phyloP scores from a whole-genome alignment of 306 rosid genomes.

The Acacia melanoxylon region DNA sequence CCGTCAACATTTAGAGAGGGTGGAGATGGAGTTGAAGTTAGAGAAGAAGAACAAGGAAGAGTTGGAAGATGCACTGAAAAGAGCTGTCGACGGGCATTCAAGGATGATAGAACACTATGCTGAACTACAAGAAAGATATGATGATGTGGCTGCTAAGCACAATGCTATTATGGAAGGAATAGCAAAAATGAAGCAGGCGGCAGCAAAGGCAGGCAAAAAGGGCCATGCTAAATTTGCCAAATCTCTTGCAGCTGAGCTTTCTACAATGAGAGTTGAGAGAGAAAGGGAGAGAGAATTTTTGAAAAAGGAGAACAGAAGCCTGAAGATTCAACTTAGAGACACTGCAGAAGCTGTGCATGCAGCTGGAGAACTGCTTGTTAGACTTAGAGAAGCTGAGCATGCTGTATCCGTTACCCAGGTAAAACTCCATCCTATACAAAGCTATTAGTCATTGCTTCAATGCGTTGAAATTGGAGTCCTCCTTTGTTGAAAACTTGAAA shows the following conservation, averaged over 20 bases:
- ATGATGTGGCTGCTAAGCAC: constrained; percentile 72
- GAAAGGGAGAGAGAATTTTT: constrained; percentile 84
- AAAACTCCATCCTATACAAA: constrained; percentile 20
- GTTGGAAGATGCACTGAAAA: constrained; percentile 78
- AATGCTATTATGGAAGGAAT: constrained; percentile 89
- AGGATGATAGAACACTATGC: constrained; percentile 92
- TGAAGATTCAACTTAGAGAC: constrained; percentile 86
- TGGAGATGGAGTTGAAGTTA: constrained; percentile 64
- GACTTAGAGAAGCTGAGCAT: constrained; percentile 94
- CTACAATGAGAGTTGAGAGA: constrained; percentile 79
- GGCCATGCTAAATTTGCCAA: constrained; percentile 88
- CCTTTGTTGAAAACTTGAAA: neutral
- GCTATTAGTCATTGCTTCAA: constrained; percentile 9
- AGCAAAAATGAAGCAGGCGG: constrained; percentile 88
- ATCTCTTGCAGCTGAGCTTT: constrained; percentile 90
- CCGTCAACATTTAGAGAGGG: constrained; percentile 67
- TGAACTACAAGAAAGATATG: constrained; percentile 88
- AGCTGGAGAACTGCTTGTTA: constrained; percentile 92
- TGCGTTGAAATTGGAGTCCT: neutral
- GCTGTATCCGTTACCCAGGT: constrained; percentile 81
- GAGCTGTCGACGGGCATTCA: constrained; percentile 87
- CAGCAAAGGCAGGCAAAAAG: constrained; percentile 74
- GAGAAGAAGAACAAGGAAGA: constrained; percentile 84
- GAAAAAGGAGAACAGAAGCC: constrained; percentile 84
- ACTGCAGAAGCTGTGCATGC: constrained; percentile 99